These are phyloP conservation scores for Penicillium tannophilum DNA, from an alignment of 495 filamentous ascomycete genomes.

Conservation along the genomic window DNA sequence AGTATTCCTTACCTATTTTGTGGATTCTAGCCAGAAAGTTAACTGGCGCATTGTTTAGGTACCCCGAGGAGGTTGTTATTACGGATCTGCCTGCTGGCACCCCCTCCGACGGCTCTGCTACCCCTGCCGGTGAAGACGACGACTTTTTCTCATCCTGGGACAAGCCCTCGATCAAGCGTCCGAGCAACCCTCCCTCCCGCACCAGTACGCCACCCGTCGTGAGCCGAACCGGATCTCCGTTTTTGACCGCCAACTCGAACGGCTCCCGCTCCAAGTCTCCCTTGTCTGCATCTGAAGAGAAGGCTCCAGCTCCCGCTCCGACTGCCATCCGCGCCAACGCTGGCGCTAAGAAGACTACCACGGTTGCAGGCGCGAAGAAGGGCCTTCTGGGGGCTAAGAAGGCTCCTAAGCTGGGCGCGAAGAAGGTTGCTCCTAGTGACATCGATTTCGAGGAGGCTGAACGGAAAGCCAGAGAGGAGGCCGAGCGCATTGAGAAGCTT, in stretches of 20 bases:
- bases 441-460: conserved; percentile 97
- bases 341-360: conserved; percentile 71
- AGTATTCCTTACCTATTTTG: conserved; percentile 12
- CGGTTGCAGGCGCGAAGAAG: conserved; percentile 66
- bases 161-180: conserved; percentile 95
- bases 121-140: conserved; percentile 80
- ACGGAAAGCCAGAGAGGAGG: conserved; percentile 95
- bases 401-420: conserved; percentile 80
- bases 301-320: conserved; percentile 43
- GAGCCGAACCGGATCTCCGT: conserved; percentile 83
- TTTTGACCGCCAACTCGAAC: conserved; percentile 77
- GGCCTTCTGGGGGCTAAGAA: conserved; percentile 89
- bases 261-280: conserved; percentile 80
- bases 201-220: conserved; percentile 85
- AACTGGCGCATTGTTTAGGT: conserved; percentile 52
- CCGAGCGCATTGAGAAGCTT: conserved; percentile 93
- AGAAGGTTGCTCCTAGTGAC: conserved; percentile 77
- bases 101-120: conserved; percentile 62
- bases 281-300: conserved; percentile 62
- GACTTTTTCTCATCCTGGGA: conserved; percentile 99
- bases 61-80: conserved; percentile 83
- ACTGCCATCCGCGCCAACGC: conserved; percentile 72
- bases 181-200: conserved; percentile 89
- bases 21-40: conserved; percentile 9
- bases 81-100: conserved; percentile 68